Base-by-base conservation (phyloP, 2,329 filamentous ascomycete genomes). In the Cladophialophora psammophila region DNA sequence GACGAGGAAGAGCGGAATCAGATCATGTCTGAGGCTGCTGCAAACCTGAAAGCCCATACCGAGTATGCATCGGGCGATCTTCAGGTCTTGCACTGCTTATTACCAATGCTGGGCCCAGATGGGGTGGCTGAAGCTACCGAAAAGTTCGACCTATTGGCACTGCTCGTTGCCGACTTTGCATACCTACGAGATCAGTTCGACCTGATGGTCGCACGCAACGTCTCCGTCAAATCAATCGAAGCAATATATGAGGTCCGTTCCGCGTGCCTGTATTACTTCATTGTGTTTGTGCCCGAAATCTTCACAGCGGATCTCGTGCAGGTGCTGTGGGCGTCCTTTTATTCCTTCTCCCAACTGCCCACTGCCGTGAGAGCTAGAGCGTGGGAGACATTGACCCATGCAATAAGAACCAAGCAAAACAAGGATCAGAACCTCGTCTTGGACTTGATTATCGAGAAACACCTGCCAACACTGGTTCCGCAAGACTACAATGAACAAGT, bases 251-350 rank as follows among this genome's bases (percentile, higher is more conserved):
- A 69, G 15, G 60, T 67, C 8, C 54, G 64, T 34, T 52, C 64
- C 2, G 35, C 40, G 4, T 53, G 58, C 35, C 64, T 71, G 34
- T 56, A 64, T 18, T 63, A 61, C 45, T 60, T 72, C 26, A 69
- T 73, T 34, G 36, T 63, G n/a, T 80, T 87, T 60, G 85, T 87
- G n/a, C 85, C 90, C 0, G 80, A 84, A 8, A 85, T 87, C 0
- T 85, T 96, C 55, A 85, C 87, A 0, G 74, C 82, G 2, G 85
- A 90, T 1, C 81, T 91, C 3, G 88, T 90, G 15, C 80, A 82
- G 50, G 82, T 81, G 12, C 83, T 96, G 1, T 96, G 92, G 92
- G 83, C 90, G 64, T 81, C 90, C 45, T 82, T 95, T 32, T 87
- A 96, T 56, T 91, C 92, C 12, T 81, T 84, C 4, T 79, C 83